Conservation (phyloP, 1,139 yeast genomes). For the Pichia terricola region DNA sequence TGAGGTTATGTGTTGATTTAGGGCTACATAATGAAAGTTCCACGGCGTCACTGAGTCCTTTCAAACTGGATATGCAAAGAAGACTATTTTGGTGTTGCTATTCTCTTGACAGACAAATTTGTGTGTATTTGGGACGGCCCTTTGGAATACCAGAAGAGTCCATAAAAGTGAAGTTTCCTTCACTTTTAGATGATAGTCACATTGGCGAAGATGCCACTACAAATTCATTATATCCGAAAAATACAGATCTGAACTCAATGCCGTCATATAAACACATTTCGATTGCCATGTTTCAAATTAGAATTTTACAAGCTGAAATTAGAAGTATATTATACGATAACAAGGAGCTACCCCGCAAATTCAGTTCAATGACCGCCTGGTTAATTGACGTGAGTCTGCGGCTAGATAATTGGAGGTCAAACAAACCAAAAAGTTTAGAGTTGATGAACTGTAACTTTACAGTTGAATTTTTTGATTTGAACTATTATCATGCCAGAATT, state of each 20-base stretch:
- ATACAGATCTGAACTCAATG: conserved; percentile 24
- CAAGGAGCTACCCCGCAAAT: conserved; percentile 60
- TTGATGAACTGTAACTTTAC: conserved; percentile 72
- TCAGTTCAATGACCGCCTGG: conserved; percentile 42
- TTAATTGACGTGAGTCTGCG: conserved; percentile 37
- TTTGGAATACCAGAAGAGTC: conserved; percentile 69
- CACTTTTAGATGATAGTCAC: conserved; percentile 62
- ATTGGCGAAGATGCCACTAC: conserved; percentile 27
- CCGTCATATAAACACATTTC: conserved; percentile 64
- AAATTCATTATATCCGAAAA: conserved; percentile 21
- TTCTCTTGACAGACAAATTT: conserved; percentile 69
- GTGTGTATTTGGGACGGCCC: conserved; percentile 64
- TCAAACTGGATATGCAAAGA: conserved; percentile 59
- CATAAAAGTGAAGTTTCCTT: conserved; percentile 57
- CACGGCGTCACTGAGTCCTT: conserved; percentile 33
- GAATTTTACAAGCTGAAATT: conserved; percentile 71
- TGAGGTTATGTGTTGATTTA: conserved; percentile 71
- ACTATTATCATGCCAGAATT: conserved; percentile 67
- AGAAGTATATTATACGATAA: conserved; percentile 63
- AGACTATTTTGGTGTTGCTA: conserved; percentile 87
- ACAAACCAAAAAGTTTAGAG: conserved; percentile 45
- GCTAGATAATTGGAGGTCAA: conserved; percentile 43
- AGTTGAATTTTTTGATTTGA: conserved; percentile 56
- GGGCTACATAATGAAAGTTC: conserved; percentile 51
- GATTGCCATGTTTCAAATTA: conserved; percentile 52